Percentiles rank a stretch among this genome's conserved stretches.
These are phyloP conservation scores for Microstegium vimineum DNA, from an alignment of 176 grass and related monocot species.

Conservation along the genomic window DNA sequence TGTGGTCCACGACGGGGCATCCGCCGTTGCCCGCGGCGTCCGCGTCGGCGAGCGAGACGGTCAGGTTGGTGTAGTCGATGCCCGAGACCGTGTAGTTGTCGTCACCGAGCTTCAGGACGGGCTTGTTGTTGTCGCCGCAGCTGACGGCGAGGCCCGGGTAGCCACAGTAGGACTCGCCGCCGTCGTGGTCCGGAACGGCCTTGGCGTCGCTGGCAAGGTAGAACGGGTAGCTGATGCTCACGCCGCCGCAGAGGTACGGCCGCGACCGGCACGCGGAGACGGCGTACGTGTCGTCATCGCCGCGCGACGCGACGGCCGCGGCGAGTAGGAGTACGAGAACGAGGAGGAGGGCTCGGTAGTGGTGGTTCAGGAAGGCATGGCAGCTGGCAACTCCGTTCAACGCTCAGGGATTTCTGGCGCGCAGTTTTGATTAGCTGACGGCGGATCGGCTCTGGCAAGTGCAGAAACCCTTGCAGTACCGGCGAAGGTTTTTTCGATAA, in stretches of 20 bases:
- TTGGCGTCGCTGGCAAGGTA: neutral
- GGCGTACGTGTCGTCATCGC: neutral
- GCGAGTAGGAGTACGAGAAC: neutral
- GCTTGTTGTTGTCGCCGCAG: constrained; percentile 15
- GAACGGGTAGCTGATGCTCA: constrained; percentile 52
- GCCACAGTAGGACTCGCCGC: constrained; percentile 32
- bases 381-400: neutral
- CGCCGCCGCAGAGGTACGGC: constrained; percentile 26
- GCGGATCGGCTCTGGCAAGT: neutral
- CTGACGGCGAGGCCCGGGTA: constrained; percentile 30
- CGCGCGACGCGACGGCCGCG: neutral
- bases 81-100: constrained; percentile 21
- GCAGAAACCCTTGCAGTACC: too few species aligned
- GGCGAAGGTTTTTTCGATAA: too few species aligned
- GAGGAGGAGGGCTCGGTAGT: neutral
- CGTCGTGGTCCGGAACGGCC: too few species aligned
- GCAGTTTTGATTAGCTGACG: neutral
- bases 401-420: neutral
- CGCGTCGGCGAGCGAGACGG: constrained; percentile 33
- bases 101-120: neutral
- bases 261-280: neutral
- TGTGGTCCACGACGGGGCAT: constrained; percentile 30
- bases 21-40: neutral
- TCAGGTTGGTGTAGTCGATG: constrained; percentile 35
- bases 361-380: constrained; percentile 14